A percentile compares a stretch with the other conserved stretches of the same genome.
Evolutionary conservation across 2,329 filamentous ascomycete genomes (phyloP).

Genomic region (Coniochaeta sp.): DNA sequence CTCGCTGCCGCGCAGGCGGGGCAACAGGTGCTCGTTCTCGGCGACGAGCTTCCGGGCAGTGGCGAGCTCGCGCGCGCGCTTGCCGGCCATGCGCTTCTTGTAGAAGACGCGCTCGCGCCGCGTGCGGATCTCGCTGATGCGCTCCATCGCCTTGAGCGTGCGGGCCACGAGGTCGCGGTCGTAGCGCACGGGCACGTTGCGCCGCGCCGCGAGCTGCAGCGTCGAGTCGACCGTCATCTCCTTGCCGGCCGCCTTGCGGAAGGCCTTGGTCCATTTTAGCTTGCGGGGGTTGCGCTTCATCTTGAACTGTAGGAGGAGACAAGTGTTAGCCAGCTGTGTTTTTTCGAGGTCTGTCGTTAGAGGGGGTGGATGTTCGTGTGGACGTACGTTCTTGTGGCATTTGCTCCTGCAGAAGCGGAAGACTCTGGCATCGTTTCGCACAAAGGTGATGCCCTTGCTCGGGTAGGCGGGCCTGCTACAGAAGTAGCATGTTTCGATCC

Average conservation of each 20-base stretch:
- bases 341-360: neutral
- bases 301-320: slow-evolving; percentile 56
- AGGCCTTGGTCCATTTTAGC: slow-evolving; percentile 94
- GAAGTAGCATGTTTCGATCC: slow-evolving; percentile 63
- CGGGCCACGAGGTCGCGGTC: slow-evolving; percentile 84
- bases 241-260: slow-evolving; percentile 78
- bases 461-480: slow-evolving; percentile 56
- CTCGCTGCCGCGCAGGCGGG: slow-evolving; percentile 60
- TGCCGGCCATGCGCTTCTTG: slow-evolving; percentile 87
- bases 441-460: slow-evolving; percentile 49
- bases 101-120: slow-evolving; percentile 88
- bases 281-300: slow-evolving; percentile 98
- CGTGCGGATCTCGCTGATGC: slow-evolving; percentile 76
- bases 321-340: neutral
- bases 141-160: slow-evolving; percentile 87
- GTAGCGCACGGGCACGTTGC: slow-evolving; percentile 93
- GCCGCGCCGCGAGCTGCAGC: slow-evolving; percentile 82
- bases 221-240: slow-evolving; percentile 90
- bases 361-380: too few species aligned
- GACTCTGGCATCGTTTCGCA: slow-evolving; percentile 41
- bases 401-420: slow-evolving; percentile 56
- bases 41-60: slow-evolving; percentile 81
- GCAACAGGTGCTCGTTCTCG: slow-evolving; percentile 88
- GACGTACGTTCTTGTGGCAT: slow-evolving; percentile 46
- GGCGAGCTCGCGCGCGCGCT: slow-evolving; percentile 73